Conservation (phyloP, 768 basidiomycete species). For the Auriculariales sp. region DNA sequence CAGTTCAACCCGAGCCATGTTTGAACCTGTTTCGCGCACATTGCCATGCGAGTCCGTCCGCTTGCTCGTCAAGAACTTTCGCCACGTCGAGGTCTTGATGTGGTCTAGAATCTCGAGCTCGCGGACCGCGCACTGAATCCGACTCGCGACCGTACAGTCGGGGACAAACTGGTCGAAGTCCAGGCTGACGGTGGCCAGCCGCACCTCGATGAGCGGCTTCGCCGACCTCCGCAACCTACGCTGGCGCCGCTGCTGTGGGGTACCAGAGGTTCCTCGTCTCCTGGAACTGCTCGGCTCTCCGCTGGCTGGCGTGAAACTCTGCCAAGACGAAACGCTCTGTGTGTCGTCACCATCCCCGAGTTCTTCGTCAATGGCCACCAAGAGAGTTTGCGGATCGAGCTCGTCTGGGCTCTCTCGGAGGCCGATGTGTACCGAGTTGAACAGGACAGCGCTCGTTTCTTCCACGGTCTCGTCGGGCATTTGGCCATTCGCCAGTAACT, state of each 20-base stretch:
- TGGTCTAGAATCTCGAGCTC: conserved; percentile 89
- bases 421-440: conserved; percentile 91
- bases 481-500: conserved; percentile 84
- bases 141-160: conserved; percentile 41
- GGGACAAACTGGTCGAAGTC: conserved; percentile 54
- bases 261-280: not conserved
- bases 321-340: conserved; percentile 78
- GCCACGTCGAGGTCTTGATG: conserved; percentile 97
- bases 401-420: conserved; percentile 64
- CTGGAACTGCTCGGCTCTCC: not conserved
- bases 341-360: conserved; percentile 62
- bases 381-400: conserved; percentile 58
- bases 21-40: conserved; percentile 76
- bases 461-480: conserved; percentile 63
- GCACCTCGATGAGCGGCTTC: conserved; percentile 72
- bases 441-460: conserved; percentile 58
- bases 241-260: not conserved
- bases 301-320: conserved; percentile 46
- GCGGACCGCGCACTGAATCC: conserved; percentile 49
- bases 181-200: conserved; percentile 44
- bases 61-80: conserved; percentile 84
- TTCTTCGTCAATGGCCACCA: conserved; percentile 89
- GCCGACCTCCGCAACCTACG: conserved; percentile 55
- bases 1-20: conserved; percentile 86
- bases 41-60: conserved; percentile 77